Evolutionary conservation across 805 yeast genomes (phyloP).

Genomic region (Spathaspora arborariae): DNA sequence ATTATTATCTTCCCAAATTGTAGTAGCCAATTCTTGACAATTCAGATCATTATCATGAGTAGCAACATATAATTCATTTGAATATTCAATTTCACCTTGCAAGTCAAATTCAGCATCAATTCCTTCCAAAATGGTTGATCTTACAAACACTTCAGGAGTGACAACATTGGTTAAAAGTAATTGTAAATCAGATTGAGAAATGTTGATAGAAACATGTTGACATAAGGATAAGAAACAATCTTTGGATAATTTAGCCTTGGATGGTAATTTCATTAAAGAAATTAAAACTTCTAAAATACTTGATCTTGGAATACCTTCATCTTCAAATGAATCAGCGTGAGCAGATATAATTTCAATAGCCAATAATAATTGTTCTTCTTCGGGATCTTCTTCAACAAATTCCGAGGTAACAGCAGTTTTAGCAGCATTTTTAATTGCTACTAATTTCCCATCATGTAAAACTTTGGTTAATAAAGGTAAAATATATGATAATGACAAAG

Average conservation of each 20-base stretch:
- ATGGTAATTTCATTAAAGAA: conserved; percentile 64
- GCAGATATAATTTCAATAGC: conserved; percentile 71
- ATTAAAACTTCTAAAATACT: conserved; percentile 60
- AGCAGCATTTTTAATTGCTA: conserved; percentile 49
- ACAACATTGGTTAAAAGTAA: conserved; percentile 55
- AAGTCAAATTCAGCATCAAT: conserved; percentile 80
- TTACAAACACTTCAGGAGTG: conserved; percentile 65
- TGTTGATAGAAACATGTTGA: conserved; percentile 67
- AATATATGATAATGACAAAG: conserved; percentile 64
- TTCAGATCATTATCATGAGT: conserved; percentile 67
- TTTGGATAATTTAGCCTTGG: conserved; percentile 76
- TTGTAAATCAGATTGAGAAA: conserved; percentile 52
- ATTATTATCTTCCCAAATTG: conserved; percentile 82
- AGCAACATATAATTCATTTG: conserved; percentile 74
- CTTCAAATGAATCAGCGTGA: conserved; percentile 67
- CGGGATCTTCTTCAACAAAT: conserved; percentile 77
- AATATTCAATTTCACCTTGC: conserved; percentile 39
- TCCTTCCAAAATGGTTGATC: conserved; percentile 76
- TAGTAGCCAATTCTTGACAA: conserved; percentile 62
- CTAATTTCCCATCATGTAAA: conserved; percentile 59
- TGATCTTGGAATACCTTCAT: conserved; percentile 64
- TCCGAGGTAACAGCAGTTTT: conserved; percentile 56
- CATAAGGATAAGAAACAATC: conserved; percentile 78
- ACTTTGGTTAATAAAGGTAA: conserved; percentile 72
- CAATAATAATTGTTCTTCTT: conserved; percentile 78